phyloP scores from a whole-genome alignment of 352 stramenopile genomes.

The Pythium utonaiense region DNA sequence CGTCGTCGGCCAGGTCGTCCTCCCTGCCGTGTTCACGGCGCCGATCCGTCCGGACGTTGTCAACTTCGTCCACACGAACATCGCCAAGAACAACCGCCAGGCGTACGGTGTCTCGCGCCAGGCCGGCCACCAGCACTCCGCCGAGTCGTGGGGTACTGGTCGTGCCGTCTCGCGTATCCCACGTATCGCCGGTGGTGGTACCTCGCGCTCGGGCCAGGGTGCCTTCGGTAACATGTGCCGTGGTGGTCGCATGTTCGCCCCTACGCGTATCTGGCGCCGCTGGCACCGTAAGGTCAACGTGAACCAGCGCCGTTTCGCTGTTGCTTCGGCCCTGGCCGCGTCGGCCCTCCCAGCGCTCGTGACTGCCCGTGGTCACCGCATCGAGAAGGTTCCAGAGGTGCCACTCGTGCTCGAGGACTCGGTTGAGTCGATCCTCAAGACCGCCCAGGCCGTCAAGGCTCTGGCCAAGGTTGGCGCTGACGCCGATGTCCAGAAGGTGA shows the following conservation, averaged over 20 bases:
- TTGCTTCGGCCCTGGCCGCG: slow-evolving; percentile 96
- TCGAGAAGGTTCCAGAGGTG: slow-evolving; percentile 97
- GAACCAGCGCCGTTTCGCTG: slow-evolving; percentile 97
- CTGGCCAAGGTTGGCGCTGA: slow-evolving; percentile 93
- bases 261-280: slow-evolving; percentile 98
- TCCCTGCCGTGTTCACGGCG: slow-evolving; percentile 96
- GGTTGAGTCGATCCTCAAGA: slow-evolving; percentile 94
- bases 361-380: slow-evolving; percentile 96
- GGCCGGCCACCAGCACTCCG: slow-evolving; percentile 96
- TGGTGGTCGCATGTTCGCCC: slow-evolving; percentile 98
- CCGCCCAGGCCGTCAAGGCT: slow-evolving; percentile 92
- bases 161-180: slow-evolving; percentile 99
- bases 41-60: slow-evolving; percentile 99
- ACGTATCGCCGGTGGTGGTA: slow-evolving; percentile 97
- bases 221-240: slow-evolving; percentile 99
- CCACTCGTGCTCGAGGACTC: slow-evolving; percentile 95
- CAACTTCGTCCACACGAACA: slow-evolving; percentile 99
- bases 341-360: slow-evolving; percentile 96
- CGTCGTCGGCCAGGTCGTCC: slow-evolving; percentile 86
- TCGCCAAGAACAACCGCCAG: slow-evolving; percentile 99
- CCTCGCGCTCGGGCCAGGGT: slow-evolving; percentile 96
- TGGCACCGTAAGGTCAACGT: slow-evolving; percentile 99
- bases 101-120: slow-evolving; percentile 96
- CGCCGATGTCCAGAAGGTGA: slow-evolving; percentile 97
- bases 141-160: slow-evolving; percentile 98